Conservation (phyloP, 192 early-diverging fungal genomes). For the Chytriomyces sp. region DNA sequence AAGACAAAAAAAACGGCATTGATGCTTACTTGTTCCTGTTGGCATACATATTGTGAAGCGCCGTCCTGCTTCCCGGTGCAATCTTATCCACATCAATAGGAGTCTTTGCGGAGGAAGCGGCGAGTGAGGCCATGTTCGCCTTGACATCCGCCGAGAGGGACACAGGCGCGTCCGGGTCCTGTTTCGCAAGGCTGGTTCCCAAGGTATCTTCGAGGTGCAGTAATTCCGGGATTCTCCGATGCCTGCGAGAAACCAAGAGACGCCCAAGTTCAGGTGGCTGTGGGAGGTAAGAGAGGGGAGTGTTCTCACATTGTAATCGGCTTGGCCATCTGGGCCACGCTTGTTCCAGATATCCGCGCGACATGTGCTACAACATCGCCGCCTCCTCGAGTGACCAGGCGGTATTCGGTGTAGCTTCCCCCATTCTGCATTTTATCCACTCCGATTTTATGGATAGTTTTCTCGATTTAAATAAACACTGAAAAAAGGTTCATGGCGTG, state of each 20-base stretch:
- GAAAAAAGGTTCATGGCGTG: too few relatives aligned
- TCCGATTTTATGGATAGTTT: too few relatives aligned
- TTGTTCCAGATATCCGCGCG: conserved; percentile 26
- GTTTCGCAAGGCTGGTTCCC: background rate
- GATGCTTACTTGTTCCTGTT: conserved; percentile 7
- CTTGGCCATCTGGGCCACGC: conserved; percentile 32
- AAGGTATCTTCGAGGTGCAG: background rate
- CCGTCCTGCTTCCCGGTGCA: background rate
- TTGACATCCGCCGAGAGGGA: background rate
- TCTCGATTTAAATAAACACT: too few relatives aligned
- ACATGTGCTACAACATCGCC: conserved; percentile 45
- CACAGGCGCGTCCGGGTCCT: background rate
- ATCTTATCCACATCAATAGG: conserved; percentile 20
- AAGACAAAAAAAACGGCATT: too few relatives aligned
- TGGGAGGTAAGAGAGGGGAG: too few relatives aligned
- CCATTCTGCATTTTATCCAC: too few relatives aligned
- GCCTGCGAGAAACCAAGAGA: conserved; percentile 28
- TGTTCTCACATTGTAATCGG: conserved; percentile 25
- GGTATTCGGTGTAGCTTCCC: conserved; percentile 27
- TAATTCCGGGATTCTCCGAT: conserved; percentile 45
- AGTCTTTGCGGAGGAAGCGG: background rate
- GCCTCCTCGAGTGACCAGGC: conserved; percentile 18
- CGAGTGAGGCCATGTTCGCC: background rate
- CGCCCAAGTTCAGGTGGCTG: background rate
- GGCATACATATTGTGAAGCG: conserved; percentile 19